A percentile compares a stretch with the other conserved stretches of the same genome.
These are phyloP conservation scores for Microstroma glucosiphilum DNA, from an alignment of 1,284 basidiomycete species.

Conservation along the genomic window DNA sequence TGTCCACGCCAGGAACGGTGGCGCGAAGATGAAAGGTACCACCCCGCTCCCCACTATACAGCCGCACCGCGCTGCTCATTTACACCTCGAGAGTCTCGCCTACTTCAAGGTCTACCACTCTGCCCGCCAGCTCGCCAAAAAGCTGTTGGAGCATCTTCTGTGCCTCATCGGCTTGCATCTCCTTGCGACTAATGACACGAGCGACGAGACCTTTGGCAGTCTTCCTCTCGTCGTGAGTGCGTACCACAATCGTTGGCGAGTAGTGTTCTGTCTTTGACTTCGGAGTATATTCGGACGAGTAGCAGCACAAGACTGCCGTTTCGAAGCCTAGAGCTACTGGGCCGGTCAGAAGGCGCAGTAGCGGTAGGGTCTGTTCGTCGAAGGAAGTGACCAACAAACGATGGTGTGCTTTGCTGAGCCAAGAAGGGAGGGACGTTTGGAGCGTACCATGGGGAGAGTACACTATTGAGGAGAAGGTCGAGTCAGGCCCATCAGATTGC, in stretches of 20 bases:
- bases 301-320: constrained; percentile 4
- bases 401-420: constrained; percentile 5
- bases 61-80: not conserved
- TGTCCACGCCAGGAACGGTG: too few species aligned
- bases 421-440: constrained; percentile 3
- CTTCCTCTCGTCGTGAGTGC: constrained; percentile 17
- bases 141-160: not conserved
- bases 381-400: constrained; percentile 11
- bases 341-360: constrained; percentile 9
- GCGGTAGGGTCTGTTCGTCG: constrained; percentile 10
- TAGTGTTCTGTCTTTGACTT: not conserved
- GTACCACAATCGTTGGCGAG: constrained; percentile 9
- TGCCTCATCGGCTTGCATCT: constrained; percentile 40
- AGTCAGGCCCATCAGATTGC: not conserved
- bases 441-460: constrained; percentile 18
- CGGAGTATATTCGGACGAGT: not conserved
- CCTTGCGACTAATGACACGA: not conserved
- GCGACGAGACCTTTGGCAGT: constrained; percentile 8
- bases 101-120: not conserved
- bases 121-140: not conserved
- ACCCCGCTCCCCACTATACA: not conserved
- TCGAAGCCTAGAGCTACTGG: constrained; percentile 14
- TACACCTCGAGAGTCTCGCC: not conserved
- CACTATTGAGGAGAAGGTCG: not conserved
- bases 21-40: too few species aligned